Evolutionary conservation across 768 basidiomycete genomes (phyloP), one percentile per base, ranked within the genome.

Genomic region (Asterophora parasitica): DNA sequence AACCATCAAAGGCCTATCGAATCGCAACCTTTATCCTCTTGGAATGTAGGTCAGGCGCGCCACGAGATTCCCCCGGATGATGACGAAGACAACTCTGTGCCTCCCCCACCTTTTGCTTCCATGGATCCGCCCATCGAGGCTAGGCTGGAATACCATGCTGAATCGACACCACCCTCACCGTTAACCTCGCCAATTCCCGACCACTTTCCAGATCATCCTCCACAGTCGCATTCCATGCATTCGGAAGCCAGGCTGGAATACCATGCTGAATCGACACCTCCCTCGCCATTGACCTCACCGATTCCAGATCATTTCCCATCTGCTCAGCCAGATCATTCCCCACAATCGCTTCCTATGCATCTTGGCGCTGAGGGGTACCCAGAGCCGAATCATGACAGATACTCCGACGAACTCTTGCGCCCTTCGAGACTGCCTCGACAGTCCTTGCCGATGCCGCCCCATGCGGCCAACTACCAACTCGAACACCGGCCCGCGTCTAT

Each of bases 101-200:
- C 63, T 28, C 74, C 74, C 1, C 75, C 75, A 0, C 67, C 70
- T 7, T 75, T 72, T 54, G 57, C 63, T 11, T 46, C 65, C 0
- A 58, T 64, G 9, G 72, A 64, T 1, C 65, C 70, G 4, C 63
- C 63, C 19, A 54, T 65, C 0, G 69, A 74, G 23, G 54, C 64
- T 46, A 58, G 50, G 10, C 44, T 46, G 50, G 44, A 52, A 42
- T 65, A 62, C 38, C 51, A 56, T 26, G 53, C 56, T 28, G 59
- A 48, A 47, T 59, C 59, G 30, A 58, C 52, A 10, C 57, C 40
- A 48, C 54, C 49, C 2, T 64, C 42, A 20, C 65, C 46, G 31
- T 50, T 57, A 46, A 57, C 49, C 4, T 61, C 46, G 35, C 62
- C 52, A 36, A 30, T 46, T 48, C 42, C 47, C 34, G 41, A 41